Conservation (phyloP, 2,329 filamentous ascomycete species). For the Trichoderma cornu-damae region DNA sequence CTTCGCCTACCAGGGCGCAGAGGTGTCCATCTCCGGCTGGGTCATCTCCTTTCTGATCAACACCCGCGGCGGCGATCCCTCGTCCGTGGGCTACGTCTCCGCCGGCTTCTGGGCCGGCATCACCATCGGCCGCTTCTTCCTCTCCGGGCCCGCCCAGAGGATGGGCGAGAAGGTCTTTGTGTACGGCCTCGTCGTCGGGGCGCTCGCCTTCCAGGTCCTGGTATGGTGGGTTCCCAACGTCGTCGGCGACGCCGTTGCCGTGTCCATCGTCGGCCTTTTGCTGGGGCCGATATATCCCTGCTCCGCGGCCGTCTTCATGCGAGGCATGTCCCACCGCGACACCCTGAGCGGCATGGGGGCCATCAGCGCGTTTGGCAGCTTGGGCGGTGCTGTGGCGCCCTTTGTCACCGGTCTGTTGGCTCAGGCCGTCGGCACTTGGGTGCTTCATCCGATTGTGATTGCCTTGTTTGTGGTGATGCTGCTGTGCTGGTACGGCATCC, state of each 20-base stretch:
- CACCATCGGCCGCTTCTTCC: constrained; percentile 67
- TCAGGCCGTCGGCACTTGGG: constrained; percentile 57
- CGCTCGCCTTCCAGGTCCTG: constrained; percentile 65
- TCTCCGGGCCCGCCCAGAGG: constrained; percentile 60
- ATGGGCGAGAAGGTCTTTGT: constrained; percentile 69
- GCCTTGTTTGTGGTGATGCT: constrained; percentile 61
- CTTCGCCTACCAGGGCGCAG: constrained; percentile 79
- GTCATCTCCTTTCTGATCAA: constrained; percentile 79
- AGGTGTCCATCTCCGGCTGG: constrained; percentile 82
- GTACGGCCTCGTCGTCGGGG: constrained; percentile 54
- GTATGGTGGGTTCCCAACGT: constrained; percentile 75
- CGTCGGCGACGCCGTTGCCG: constrained; percentile 62
- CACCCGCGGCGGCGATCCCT: constrained; percentile 63
- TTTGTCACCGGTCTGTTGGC: constrained; percentile 62
- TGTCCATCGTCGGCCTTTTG: constrained; percentile 66
- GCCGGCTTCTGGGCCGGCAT: constrained; percentile 69
- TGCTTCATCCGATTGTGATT: constrained; percentile 63
- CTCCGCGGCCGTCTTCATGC: constrained; percentile 58
- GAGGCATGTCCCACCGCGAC: constrained; percentile 53
- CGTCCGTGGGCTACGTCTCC: constrained; percentile 73
- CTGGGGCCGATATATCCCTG: constrained; percentile 78
- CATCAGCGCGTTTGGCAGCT: constrained; percentile 64
- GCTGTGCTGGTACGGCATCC: constrained; percentile 58
- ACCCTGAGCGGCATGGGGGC: constrained; percentile 61
- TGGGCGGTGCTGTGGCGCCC: constrained; percentile 62